Evolutionary conservation across 768 basidiomycete species (phyloP).

Genomic region (Tricholoma terreum): DNA sequence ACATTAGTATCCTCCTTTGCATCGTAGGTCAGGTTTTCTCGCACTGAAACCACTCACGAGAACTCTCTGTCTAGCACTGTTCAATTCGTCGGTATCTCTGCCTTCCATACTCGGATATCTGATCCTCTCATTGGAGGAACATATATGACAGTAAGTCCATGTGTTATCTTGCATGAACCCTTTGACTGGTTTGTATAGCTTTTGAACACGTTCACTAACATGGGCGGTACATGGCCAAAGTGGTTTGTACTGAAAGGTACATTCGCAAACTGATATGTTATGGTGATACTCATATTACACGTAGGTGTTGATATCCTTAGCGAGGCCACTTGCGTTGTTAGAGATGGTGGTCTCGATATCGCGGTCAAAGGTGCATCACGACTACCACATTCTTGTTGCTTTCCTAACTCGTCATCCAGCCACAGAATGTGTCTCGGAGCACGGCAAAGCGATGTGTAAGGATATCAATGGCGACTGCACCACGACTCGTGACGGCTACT

Average conservation of each 20-base stretch:
- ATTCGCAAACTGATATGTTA: neutral
- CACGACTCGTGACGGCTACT: slow-evolving; percentile 90
- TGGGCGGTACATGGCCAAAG: slow-evolving; percentile 98
- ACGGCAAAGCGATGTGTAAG: slow-evolving; percentile 77
- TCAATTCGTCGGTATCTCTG: slow-evolving; percentile 99
- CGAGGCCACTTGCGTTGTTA: slow-evolving; percentile 77
- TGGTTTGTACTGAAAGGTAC: slow-evolving; percentile 92
- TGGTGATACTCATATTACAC: slow-evolving; percentile 10
- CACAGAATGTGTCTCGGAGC: slow-evolving; percentile 88
- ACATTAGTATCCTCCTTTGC: slow-evolving; percentile 85
- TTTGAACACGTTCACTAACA: slow-evolving; percentile 91
- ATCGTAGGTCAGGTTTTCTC: slow-evolving; percentile 50
- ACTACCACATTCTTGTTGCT: neutral
- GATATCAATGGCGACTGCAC: slow-evolving; percentile 77
- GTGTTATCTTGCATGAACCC: neutral
- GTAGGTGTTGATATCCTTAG: slow-evolving; percentile 86
- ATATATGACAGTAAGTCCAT: slow-evolving; percentile 89
- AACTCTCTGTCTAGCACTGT: slow-evolving; percentile 61
- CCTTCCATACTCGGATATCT: slow-evolving; percentile 95
- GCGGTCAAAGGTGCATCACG: slow-evolving; percentile 48
- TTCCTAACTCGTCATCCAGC: slow-evolving; percentile 39
- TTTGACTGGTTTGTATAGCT: slow-evolving; percentile 45
- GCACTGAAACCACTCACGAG: neutral
- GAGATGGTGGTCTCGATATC: slow-evolving; percentile 50
- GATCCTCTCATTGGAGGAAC: slow-evolving; percentile 98